Conservation (phyloP, 371 early-diverging fungal genomes). For the Saksenaea vasiformis region DNA sequence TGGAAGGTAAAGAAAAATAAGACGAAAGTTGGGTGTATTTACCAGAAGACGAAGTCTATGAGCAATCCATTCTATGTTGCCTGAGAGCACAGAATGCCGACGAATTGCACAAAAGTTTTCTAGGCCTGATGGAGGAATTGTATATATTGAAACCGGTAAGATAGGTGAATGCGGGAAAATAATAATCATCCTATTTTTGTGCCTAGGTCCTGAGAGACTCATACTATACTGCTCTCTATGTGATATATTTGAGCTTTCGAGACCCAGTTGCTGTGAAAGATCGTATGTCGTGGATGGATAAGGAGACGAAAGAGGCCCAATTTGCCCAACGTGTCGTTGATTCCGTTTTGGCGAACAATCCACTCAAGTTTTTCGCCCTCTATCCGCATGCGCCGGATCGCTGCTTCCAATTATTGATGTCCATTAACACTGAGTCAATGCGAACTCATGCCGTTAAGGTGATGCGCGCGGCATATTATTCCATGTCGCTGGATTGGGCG, state of each 20-base stretch:
- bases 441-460: background rate
- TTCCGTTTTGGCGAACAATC: background rate
- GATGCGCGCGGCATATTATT: background rate
- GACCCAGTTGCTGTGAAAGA: background rate
- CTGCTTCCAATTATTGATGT: background rate
- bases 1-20: background rate
- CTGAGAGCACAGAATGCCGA: background rate
- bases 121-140: background rate
- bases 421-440: background rate
- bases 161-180: background rate
- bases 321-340: background rate
- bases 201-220: background rate
- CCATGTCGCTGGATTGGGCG: background rate
- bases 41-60: background rate
- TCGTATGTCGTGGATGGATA: background rate
- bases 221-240: background rate
- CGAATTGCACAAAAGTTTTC: background rate
- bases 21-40: background rate
- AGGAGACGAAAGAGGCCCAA: background rate
- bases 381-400: background rate
- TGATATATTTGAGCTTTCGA: background rate
- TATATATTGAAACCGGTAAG: background rate
- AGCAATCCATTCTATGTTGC: background rate
- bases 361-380: background rate
- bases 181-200: background rate